These are phyloP conservation scores for Alternaria sp. DNA, from an alignment of 2,329 filamentous ascomycete species.

Conservation along the genomic window DNA sequence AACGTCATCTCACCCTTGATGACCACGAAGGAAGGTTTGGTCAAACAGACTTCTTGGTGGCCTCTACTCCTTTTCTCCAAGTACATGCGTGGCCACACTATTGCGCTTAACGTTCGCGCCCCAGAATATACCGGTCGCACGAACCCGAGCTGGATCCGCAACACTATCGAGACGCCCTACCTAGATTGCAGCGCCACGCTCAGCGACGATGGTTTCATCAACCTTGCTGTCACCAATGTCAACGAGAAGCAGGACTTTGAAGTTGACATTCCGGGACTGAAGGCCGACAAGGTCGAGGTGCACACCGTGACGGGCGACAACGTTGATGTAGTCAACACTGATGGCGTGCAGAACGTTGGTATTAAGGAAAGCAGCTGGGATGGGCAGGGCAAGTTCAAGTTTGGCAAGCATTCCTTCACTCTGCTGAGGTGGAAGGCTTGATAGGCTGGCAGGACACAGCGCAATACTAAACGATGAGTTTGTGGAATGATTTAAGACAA, in stretches of 20 bases:
- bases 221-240: constrained; percentile 76
- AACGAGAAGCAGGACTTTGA: constrained; percentile 64
- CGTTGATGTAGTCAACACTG: constrained; percentile 67
- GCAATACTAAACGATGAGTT: not conserved
- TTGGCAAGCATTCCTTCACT: constrained; percentile 74
- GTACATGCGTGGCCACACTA: constrained; percentile 75
- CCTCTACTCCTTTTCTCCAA: constrained; percentile 71
- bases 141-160: constrained; percentile 68
- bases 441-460: not conserved
- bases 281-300: constrained; percentile 59
- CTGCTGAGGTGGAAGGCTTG: constrained; percentile 63
- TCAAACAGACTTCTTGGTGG: constrained; percentile 79
- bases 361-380: constrained; percentile 69
- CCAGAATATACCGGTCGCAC: constrained; percentile 72
- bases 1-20: constrained; percentile 81
- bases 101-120: constrained; percentile 69
- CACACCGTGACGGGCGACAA: constrained; percentile 67
- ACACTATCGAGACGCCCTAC: constrained; percentile 71
- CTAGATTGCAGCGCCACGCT: constrained; percentile 70
- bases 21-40: constrained; percentile 68
- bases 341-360: constrained; percentile 66
- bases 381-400: constrained; percentile 66
- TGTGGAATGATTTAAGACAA: not conserved
- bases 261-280: constrained; percentile 64
- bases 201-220: constrained; percentile 66